Evolutionary conservation across 106 monocot genomes (phyloP), one percentile per base, ranked within the genome.

Genomic region (Platanthera zijinensis): DNA sequence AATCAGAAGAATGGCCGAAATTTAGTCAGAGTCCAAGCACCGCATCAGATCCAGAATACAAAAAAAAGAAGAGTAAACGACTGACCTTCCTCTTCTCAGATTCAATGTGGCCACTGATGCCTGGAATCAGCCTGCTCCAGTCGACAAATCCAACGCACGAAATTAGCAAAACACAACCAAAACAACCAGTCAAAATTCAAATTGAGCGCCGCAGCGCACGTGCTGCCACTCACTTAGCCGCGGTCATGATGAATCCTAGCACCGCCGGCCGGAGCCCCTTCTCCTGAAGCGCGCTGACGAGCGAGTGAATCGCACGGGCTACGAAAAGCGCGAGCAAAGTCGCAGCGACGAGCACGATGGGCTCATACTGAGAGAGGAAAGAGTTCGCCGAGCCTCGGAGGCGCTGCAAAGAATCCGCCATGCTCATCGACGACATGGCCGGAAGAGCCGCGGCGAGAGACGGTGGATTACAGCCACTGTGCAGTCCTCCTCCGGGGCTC

Each of bases 11-110:
- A 75, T 56, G 66, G 32, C 5, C 66, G 1, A 3, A 12, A 66
- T 64, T 64, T 8, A 64, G 64, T 10, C 28, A 3, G 59, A 21
- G 66, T 66, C 32, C 11, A 66, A 66, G 11, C 12, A 66, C 9
- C 5, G 11, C 25, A 11, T 66, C 30, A n/a, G 47, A 48, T 70
- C 22, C 5, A 25, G 39, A 39, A 39, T 39, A 39, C 39, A 67
- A 67, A 32, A 17, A 47, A 70, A 17, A 72, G 18, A 71, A 48
- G n/a, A 9, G 22, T 57, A 6, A 72, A 52, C 18, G 28, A 72
- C 81, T 30, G 6, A 96, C 94, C 97, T 92, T 91, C 74, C 68
- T 91, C 92, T 94, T 99, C 94, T 99, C 89, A 11, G 83, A 80
- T 50, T 86, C 89, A 77, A 99, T 94, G 82, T 85, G 84, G 12